phyloP scores from a whole-genome alignment of 768 basidiomycete genomes.

The Termitomyces sp. region DNA sequence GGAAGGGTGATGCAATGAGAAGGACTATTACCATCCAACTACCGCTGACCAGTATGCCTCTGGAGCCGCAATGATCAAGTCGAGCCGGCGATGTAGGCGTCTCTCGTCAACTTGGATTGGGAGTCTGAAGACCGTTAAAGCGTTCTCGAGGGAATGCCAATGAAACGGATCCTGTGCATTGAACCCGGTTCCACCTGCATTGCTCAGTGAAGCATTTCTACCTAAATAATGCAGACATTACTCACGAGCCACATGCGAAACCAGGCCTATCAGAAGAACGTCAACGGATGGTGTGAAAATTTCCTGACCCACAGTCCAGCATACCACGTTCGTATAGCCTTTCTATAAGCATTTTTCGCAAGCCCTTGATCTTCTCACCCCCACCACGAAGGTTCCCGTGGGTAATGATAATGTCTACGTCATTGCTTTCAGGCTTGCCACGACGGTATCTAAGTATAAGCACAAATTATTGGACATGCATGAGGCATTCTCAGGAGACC shows the following conservation, averaged over 20 bases:
- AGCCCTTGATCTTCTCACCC: slow-evolving; percentile 45
- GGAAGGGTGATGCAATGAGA: neutral
- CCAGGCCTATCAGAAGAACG: slow-evolving; percentile 39
- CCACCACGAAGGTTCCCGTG: slow-evolving; percentile 48
- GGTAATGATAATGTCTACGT: slow-evolving; percentile 87
- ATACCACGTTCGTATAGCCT: slow-evolving; percentile 53
- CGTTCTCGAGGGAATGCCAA: slow-evolving; percentile 82
- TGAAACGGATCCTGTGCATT: slow-evolving; percentile 50
- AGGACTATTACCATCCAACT: slow-evolving; percentile 67
- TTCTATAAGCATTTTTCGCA: slow-evolving; percentile 56
- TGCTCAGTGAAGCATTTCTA: neutral
- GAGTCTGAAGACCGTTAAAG: slow-evolving; percentile 71
- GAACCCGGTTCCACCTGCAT: slow-evolving; percentile 56
- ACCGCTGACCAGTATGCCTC: slow-evolving; percentile 85
- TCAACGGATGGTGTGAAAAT: neutral
- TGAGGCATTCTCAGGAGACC: slow-evolving; percentile 15
- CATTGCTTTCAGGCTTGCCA: slow-evolving; percentile 76
- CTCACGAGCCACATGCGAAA: slow-evolving; percentile 85
- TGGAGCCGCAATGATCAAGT: slow-evolving; percentile 76
- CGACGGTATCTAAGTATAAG: slow-evolving; percentile 66
- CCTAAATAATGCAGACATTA: slow-evolving; percentile 5
- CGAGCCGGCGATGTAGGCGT: slow-evolving; percentile 62
- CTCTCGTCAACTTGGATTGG: slow-evolving; percentile 31
- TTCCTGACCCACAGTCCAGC: slow-evolving; percentile 10
- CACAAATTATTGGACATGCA: neutral